phyloP scores from a whole-genome alignment of 78 protist genomes.

The Dictyostelium purpureum region DNA sequence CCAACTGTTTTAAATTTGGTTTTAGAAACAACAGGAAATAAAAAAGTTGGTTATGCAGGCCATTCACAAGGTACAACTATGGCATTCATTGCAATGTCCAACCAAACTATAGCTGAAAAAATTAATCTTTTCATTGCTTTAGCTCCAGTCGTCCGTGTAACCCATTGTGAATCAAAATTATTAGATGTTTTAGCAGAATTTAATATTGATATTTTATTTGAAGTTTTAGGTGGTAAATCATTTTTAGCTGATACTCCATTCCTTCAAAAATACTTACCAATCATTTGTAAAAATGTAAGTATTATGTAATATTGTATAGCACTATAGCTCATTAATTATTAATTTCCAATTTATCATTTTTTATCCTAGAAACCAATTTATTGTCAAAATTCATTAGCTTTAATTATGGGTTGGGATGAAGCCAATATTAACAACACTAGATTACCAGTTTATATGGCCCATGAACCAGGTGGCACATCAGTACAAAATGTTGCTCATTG shows the following conservation, averaged over 20 bases:
- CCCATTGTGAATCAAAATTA: constrained; percentile 28
- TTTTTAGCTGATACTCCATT: constrained; percentile 73
- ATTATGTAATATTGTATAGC: neutral
- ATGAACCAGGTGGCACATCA: constrained; percentile 84
- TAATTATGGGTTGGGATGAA: constrained; percentile 71
- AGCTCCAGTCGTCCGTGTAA: constrained; percentile 77
- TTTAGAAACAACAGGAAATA: constrained; percentile 4
- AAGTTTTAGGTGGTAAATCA: constrained; percentile 65
- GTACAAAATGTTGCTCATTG: constrained; percentile 82
- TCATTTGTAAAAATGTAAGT: constrained; percentile 20
- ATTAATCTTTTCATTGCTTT: constrained; percentile 76
- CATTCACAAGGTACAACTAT: constrained; percentile 78
- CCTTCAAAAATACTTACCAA: constrained; percentile 47
- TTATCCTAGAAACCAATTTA: constrained; percentile 5
- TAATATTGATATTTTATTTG: constrained; percentile 45
- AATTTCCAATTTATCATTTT: neutral
- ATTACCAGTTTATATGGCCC: constrained; percentile 59
- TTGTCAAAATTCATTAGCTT: constrained; percentile 48
- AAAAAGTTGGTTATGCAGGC: constrained; percentile 73
- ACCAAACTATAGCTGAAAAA: constrained; percentile 28
- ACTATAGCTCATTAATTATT: too few relatives aligned
- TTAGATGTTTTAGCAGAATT: constrained; percentile 55
- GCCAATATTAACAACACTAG: constrained; percentile 50
- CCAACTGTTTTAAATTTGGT: constrained; percentile 59
- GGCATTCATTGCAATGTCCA: constrained; percentile 65